phyloP scores from a whole-genome alignment of 495 filamentous ascomycete species.

The Aspergillus sclerotioniger region DNA sequence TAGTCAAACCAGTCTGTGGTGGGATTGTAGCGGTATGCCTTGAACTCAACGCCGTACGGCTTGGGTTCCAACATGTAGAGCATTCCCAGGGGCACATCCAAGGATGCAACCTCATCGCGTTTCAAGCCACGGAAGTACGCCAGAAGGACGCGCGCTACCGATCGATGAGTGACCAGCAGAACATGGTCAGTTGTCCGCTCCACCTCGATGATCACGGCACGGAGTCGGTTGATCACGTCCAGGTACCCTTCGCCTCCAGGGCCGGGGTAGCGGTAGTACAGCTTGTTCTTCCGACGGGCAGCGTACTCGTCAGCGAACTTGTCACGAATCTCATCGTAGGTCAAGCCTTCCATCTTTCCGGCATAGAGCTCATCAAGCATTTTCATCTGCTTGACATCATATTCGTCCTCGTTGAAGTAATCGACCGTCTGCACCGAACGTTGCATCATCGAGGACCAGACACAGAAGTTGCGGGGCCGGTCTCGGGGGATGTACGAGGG shows the following conservation, averaged over 20 bases:
- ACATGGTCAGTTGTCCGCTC: conserved; percentile 97
- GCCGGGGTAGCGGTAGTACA: conserved; percentile 91
- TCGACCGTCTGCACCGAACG: conserved; percentile 80
- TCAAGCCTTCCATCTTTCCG: conserved; percentile 88
- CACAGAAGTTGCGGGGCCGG: conserved; percentile 83
- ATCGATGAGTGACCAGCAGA: conserved; percentile 84
- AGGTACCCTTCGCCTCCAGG: conserved; percentile 95
- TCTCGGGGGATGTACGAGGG: conserved; percentile 65
- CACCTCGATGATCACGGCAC: conserved; percentile 94
- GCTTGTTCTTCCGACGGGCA: conserved; percentile 73
- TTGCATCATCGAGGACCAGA: conserved; percentile 97
- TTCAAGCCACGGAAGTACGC: conserved; percentile 93
- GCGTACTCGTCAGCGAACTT: conserved; percentile 74
- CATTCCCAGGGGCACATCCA: conserved; percentile 89
- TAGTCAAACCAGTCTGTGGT: conserved; percentile 76
- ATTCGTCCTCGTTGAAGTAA: conserved; percentile 94
- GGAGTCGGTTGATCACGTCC: conserved; percentile 91
- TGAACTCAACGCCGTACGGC: conserved; percentile 95
- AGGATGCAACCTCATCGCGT: conserved; percentile 83
- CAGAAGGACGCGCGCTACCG: conserved; percentile 84
- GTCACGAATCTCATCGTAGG: conserved; percentile 81
- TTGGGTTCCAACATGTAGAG: conserved; percentile 94
- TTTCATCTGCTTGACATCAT: conserved; percentile 94
- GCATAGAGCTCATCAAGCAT: conserved; percentile 97
- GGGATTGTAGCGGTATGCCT: conserved; percentile 85